Conservation (phyloP, 805 yeast genomes). For the Starmerella kuoi region DNA sequence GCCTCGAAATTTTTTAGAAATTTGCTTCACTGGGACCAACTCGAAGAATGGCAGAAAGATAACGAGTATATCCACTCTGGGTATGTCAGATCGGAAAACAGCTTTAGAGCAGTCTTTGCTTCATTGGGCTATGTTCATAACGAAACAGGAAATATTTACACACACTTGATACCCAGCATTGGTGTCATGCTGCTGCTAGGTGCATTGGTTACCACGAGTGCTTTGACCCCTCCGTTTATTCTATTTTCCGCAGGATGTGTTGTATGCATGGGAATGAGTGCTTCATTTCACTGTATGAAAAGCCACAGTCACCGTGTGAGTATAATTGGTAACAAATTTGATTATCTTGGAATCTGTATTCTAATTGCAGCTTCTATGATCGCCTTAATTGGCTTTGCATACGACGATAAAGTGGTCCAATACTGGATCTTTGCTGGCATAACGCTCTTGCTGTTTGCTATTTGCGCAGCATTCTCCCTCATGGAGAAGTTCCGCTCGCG, state of each 20-base stretch:
- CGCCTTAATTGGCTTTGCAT: slow-evolving; percentile 38
- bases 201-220: slow-evolving; percentile 12
- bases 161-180: slow-evolving; percentile 40
- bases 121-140: slow-evolving; percentile 50
- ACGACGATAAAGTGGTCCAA: slow-evolving; percentile 29
- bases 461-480: slow-evolving; percentile 54
- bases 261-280: slow-evolving; percentile 48
- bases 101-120: slow-evolving; percentile 36
- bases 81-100: slow-evolving; percentile 46
- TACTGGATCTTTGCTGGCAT: slow-evolving; percentile 31
- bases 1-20: too few relatives aligned
- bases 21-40: slow-evolving; percentile 37
- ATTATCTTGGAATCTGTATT: slow-evolving; percentile 62
- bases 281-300: slow-evolving; percentile 54
- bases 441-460: slow-evolving; percentile 43
- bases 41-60: slow-evolving; percentile 65
- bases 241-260: slow-evolving; percentile 48
- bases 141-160: slow-evolving; percentile 59
- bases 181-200: slow-evolving; percentile 15
- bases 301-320: slow-evolving; percentile 49
- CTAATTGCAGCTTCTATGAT: slow-evolving; percentile 54
- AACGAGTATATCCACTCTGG: slow-evolving; percentile 55
- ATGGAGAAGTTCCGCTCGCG: slow-evolving; percentile 55
- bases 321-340: slow-evolving; percentile 53
- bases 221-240: slow-evolving; percentile 32